Base-by-base conservation (phyloP, 768 basidiomycete genomes). In the Coprinopsis strossmayeri region DNA sequence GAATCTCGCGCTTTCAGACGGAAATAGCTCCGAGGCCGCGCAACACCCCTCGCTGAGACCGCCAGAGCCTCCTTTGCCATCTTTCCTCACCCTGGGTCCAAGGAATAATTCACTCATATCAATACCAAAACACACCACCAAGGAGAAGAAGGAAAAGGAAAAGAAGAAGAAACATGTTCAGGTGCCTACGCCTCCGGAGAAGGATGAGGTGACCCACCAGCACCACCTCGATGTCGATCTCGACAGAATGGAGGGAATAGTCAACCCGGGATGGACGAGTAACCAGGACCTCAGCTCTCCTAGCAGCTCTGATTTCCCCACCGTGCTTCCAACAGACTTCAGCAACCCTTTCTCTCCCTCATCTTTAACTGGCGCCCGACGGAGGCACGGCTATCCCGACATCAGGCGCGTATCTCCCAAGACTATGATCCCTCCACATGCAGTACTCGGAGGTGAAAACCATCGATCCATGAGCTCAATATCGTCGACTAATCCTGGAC, bases 231-330 rank as follows among this genome's bases (percentile, higher is more conserved):
- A 89, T 61, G 78, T 78, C 17, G 78, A 91, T 60, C 61, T 90
- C 37, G 76, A 84, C 9, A 67, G 78, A 44, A 91, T 96, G 77
- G 84, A 87, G 32, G 93, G 86, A 4, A 91, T 96, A 59, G 69
- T 95, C 53, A 72, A 91, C 62, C 64, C 35, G 44, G 34, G 40
- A 32, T 15, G 23, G 50, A 42, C 45, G 10, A 46, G 57, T n/a
- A 58, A 59, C 25, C 49, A 61, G 26, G 67, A 66, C 34, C 60
- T 66, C 43, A 67, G 65, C 53, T 67, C 75, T 1, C 71, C 72
- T 2, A 66, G 70, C 39, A 72, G 75, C 60, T 67, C 70, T 45
- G 53, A 73, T 56, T 73, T 72, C 50, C 64, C 62, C 4, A 57
- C 53, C 48, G 60, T 50, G 46, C 56, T 20, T 54, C 64, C 51